Percentiles rank a stretch among this genome's conserved stretches.
Evolutionary conservation across 164 flowering plant species (phyloP).

Genomic region (Magnolia kwangsiensis): DNA sequence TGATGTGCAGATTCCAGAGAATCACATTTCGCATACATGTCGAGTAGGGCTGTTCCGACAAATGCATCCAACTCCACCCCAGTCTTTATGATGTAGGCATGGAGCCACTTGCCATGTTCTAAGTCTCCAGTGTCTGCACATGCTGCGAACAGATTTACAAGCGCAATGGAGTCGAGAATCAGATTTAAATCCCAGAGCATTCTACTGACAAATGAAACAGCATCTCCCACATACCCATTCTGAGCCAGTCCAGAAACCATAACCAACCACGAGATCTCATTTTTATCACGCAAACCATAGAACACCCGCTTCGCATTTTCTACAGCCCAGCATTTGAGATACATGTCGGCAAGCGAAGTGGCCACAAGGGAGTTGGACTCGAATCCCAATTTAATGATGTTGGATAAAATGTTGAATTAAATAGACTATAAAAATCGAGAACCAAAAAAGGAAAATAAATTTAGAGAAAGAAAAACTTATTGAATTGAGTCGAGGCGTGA

Average conservation of each 20-base stretch:
- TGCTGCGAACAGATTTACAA: slow-evolving; percentile 10
- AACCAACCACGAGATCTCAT: slow-evolving; percentile 17
- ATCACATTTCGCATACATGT: slow-evolving; percentile 18
- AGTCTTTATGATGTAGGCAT: slow-evolving; percentile 8
- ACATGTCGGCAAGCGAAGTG: slow-evolving; percentile 17
- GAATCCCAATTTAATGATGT: slow-evolving; percentile 10
- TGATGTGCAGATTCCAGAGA: neutral
- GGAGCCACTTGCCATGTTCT: slow-evolving; percentile 14
- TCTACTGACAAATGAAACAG: slow-evolving; percentile 4
- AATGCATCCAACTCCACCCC: slow-evolving; percentile 6
- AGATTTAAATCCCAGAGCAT: slow-evolving; percentile 10
- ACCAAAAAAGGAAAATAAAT: no score
- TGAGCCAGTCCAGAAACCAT: slow-evolving; percentile 18
- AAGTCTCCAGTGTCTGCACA: slow-evolving; percentile 6
- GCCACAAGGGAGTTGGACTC: slow-evolving; percentile 10
- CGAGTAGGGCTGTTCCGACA: slow-evolving; percentile 16
- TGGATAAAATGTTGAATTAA: no score
- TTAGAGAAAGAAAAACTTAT: no score
- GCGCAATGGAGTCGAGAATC: slow-evolving; percentile 13
- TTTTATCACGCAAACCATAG: slow-evolving; percentile 14
- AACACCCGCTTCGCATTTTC: slow-evolving; percentile 8
- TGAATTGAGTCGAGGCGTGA: no score
- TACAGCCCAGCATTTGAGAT: slow-evolving; percentile 5
- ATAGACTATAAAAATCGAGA: no score
- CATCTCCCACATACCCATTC: slow-evolving; percentile 4